Percentiles rank a stretch among this genome's conserved stretches.
phyloP scores from a whole-genome alignment of 192 early-diverging fungal species.

The Phycomyces blakesleeanus region DNA sequence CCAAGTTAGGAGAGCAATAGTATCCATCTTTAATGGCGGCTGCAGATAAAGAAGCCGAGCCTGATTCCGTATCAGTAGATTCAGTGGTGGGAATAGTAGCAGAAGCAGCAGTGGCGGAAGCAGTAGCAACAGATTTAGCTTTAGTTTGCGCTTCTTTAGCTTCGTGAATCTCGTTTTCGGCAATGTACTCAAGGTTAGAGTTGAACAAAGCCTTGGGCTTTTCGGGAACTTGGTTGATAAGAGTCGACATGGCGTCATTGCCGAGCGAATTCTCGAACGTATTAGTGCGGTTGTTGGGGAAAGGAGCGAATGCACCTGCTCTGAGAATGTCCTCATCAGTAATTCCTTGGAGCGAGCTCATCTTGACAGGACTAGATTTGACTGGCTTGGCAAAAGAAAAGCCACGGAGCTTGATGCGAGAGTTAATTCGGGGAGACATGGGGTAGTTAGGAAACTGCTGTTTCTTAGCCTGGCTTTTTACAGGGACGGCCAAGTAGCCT shows the following conservation, averaged over 20 bases:
- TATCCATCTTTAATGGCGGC: conserved; percentile 54
- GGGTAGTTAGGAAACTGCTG: conserved; percentile 69
- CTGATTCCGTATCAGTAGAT: no score
- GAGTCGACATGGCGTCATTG: conserved; percentile 17
- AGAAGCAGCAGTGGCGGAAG: background rate
- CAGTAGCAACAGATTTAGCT: background rate
- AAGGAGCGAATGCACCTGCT: conserved; percentile 66
- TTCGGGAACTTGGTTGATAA: conserved; percentile 4
- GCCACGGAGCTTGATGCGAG: conserved; percentile 74
- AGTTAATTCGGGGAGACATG: conserved; percentile 66
- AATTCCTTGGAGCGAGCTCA: conserved; percentile 33
- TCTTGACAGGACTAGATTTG: conserved; percentile 29
- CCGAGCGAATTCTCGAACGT: conserved; percentile 48
- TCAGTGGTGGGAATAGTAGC: background rate
- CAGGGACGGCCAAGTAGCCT: conserved; percentile 34
- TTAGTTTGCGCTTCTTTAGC: background rate
- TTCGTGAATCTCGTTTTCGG: background rate
- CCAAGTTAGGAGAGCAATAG: conserved; percentile 70
- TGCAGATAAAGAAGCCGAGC: background rate
- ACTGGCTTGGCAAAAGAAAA: conserved; percentile 35
- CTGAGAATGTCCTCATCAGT: conserved; percentile 46
- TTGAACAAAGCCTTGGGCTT: conserved; percentile 15
- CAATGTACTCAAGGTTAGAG: conserved; percentile 15
- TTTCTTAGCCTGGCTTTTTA: conserved; percentile 55
- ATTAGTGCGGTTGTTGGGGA: conserved; percentile 70